Evolutionary conservation across 495 filamentous ascomycete genomes (phyloP).

Genomic region (Evansstolkia leycettana): DNA sequence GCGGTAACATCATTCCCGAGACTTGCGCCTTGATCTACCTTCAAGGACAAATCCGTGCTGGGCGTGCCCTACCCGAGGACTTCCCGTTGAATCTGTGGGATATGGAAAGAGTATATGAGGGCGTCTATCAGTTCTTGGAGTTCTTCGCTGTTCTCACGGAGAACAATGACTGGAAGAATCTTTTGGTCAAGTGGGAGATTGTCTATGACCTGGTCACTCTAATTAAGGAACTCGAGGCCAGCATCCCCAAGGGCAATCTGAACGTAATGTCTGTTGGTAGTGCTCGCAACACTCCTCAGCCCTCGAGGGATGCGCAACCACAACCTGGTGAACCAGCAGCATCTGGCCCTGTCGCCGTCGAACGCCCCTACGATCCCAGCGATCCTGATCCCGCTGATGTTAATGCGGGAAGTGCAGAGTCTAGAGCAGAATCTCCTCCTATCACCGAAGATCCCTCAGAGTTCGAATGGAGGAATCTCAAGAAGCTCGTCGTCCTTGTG

Average conservation of each 20-base stretch:
- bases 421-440: constrained; percentile 45
- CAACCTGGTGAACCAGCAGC: constrained; percentile 10
- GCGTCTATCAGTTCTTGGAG: constrained; percentile 83
- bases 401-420: constrained; percentile 23
- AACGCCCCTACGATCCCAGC: constrained; percentile 43
- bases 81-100: constrained; percentile 95
- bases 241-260: constrained; percentile 62
- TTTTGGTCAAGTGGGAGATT: constrained; percentile 82
- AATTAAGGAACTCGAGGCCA: constrained; percentile 73
- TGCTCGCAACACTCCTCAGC: constrained; percentile 14
- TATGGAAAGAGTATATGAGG: constrained; percentile 84
- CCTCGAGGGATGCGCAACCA: constrained; percentile 18
- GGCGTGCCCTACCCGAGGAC: constrained; percentile 54
- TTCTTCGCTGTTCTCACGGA: constrained; percentile 89
- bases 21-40: constrained; percentile 86
- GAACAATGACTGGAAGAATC: constrained; percentile 49
- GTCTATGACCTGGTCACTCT: constrained; percentile 72
- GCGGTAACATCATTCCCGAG: constrained; percentile 81
- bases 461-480: constrained; percentile 88
- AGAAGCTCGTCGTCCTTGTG: constrained; percentile 81
- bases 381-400: constrained; percentile 34
- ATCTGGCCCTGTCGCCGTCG: constrained; percentile 37
- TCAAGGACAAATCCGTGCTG: constrained; percentile 75
- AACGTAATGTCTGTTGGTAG: constrained; percentile 27
- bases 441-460: constrained; percentile 71